Percentiles rank a stretch among this genome's conserved stretches.
Conservation (phyloP, 2,329 filamentous ascomycete genomes). For the Penicillium aurantiogriseum region DNA sequence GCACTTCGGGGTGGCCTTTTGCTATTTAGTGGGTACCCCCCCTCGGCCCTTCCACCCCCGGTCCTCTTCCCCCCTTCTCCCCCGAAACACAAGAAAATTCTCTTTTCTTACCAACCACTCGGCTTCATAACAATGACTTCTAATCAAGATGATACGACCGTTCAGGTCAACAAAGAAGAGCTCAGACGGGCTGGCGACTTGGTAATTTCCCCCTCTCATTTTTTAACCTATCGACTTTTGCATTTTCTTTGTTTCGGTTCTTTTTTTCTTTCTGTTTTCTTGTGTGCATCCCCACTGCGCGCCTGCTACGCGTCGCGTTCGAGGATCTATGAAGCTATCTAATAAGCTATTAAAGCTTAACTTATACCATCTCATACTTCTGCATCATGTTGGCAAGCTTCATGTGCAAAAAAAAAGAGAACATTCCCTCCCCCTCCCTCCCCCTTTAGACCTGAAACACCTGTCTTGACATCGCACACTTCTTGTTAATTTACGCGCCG, state of each 20-base stretch:
- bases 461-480: not conserved
- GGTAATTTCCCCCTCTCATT: constrained; percentile 55
- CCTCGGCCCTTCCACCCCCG: constrained; percentile 15
- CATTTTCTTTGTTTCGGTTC: constrained; percentile 15
- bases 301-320: constrained; percentile 22
- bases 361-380: not conserved
- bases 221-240: not conserved
- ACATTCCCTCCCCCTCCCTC: not conserved
- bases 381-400: not conserved
- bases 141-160: constrained; percentile 36
- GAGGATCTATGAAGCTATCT: constrained; percentile 13
- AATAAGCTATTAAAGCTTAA: constrained; percentile 7
- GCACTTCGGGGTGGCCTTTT: not conserved
- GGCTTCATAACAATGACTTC: constrained; percentile 41
- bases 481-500: not conserved
- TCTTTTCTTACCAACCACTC: constrained; percentile 17
- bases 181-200: constrained; percentile 78
- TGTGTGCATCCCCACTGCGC: constrained; percentile 8
- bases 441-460: not conserved
- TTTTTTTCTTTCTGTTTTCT: constrained; percentile 13
- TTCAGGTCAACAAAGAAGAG: constrained; percentile 62
- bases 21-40: constrained; percentile 21
- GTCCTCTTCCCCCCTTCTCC: constrained; percentile 10
- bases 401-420: not conserved
- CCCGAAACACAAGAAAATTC: constrained; percentile 16